A percentile compares a stretch with the other conserved stretches of the same genome.
Evolutionary conservation across 495 filamentous ascomycete species (phyloP).

Genomic region (Tuber indicum): DNA sequence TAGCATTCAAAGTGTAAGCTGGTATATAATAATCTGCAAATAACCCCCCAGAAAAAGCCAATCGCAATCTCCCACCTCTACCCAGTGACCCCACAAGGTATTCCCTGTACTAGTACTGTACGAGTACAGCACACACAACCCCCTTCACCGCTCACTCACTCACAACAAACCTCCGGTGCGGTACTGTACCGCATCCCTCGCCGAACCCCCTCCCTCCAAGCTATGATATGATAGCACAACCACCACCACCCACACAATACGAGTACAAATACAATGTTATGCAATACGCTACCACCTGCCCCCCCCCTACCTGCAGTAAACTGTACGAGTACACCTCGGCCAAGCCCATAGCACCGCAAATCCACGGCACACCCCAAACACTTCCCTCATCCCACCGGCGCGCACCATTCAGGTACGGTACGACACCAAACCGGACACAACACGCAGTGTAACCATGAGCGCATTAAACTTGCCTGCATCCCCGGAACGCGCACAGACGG

Average conservation of each 20-base stretch:
- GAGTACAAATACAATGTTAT: too few species aligned
- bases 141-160: neutral
- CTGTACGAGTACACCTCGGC: neutral
- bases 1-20: neutral
- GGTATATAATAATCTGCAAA: neutral
- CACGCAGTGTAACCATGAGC: neutral
- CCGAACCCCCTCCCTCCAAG: too few species aligned
- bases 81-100: neutral
- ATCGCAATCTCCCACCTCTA: neutral
- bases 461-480: constrained; percentile 1
- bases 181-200: too few species aligned
- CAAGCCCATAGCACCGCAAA: neutral
- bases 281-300: too few species aligned
- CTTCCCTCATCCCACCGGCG: neutral
- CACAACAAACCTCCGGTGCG: neutral
- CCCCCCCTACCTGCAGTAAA: too few species aligned
- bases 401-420: constrained; percentile 1
- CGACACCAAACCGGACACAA: neutral
- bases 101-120: neutral
- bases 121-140: neutral
- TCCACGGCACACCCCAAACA: neutral
- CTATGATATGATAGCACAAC: too few species aligned
- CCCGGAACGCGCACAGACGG: neutral
- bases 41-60: neutral
- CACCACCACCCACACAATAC: neutral